Evolutionary conservation across 805 yeast species (phyloP), one percentile per base, ranked within the genome.

Genomic region (Wickerhamiella nectarea): DNA sequence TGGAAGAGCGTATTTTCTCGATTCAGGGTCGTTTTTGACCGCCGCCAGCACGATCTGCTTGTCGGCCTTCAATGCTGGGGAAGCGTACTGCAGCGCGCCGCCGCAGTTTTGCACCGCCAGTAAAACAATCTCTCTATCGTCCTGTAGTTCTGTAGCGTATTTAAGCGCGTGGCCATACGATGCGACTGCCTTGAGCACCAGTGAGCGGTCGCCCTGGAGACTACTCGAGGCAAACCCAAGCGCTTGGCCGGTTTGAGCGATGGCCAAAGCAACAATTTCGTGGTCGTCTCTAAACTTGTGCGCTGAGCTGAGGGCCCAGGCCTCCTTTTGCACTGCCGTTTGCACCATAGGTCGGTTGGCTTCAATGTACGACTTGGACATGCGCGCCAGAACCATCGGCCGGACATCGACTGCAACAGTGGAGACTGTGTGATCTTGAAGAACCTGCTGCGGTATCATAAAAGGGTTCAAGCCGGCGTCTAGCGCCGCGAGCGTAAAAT

Each of bases 21-120:
- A 31, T 12, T 24, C 38, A 12, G 34, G 38, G 21, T 40, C 31
- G 17, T 31, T 34, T 26, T 25, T 34, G 21, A 39, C 43, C 12
- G 38, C 43, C 10, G 34, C 38, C n/a, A 33, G 17, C 7, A 40
- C 43, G 17, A 40, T n/a, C 9, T 33, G 24, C 43, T 40, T 34
- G 19, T 40, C 38, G 17, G 12, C 18, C 12, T 29, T 34, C 8
- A 34, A 25, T 25, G 22, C 24, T 10, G 18, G n/a, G 3, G 38
- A n/a, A n/a, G 43, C 43, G 19, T 12, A 40, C 33, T 24, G 15
- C 18, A 40, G 29, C 6, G 43, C 43, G 24, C 31, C 14, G 3
- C 43, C 43, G 14, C 20, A 24, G 12, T 34, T 33, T n/a, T n/a
- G 3, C 17, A 40, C 43, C 14, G 43, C 43, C 17, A 33, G 14